Conservation (phyloP, 306 rosid genomes). For the Cucurbita ficifolia region DNA sequence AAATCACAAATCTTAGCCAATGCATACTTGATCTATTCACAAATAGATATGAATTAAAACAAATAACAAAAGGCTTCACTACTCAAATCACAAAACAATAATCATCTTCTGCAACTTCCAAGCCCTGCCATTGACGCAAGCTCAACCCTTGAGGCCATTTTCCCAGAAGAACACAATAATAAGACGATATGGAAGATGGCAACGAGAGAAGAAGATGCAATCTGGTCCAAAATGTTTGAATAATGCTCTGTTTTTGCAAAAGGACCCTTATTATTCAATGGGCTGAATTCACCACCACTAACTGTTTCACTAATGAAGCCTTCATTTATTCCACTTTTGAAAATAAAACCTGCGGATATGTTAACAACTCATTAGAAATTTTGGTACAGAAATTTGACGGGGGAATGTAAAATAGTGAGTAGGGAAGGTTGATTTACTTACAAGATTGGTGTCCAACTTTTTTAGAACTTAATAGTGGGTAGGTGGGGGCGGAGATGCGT, state of each 20-base stretch:
- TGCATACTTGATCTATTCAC: constrained; percentile 4
- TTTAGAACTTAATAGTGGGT: constrained; percentile 31
- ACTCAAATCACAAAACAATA: too few species aligned
- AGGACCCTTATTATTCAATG: constrained; percentile 60
- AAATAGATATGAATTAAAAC: not conserved
- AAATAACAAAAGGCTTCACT: constrained; percentile 6
- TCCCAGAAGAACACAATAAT: constrained; percentile 22
- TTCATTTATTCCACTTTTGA: constrained; percentile 51
- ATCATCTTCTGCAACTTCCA: not conserved
- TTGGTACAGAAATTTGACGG: not conserved
- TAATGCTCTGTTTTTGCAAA: constrained; percentile 9
- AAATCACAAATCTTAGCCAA: constrained; percentile 3
- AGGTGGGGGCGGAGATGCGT: constrained; percentile 55
- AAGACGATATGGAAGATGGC: constrained; percentile 36
- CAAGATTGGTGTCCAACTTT: constrained; percentile 25
- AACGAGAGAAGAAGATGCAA: constrained; percentile 33
- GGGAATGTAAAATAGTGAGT: not conserved
- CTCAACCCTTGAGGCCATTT: constrained; percentile 1
- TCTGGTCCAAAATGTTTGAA: constrained; percentile 23
- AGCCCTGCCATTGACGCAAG: constrained; percentile 1
- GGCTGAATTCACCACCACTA: constrained; percentile 33
- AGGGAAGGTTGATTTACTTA: constrained; percentile 23
- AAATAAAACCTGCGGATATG: constrained; percentile 47
- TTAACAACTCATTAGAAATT: not conserved
- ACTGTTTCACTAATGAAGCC: constrained; percentile 27